Percentiles rank a stretch among this genome's conserved stretches.
phyloP scores from a whole-genome alignment of 176 grass and related monocot species.

The Cenchrus fungigraminus region DNA sequence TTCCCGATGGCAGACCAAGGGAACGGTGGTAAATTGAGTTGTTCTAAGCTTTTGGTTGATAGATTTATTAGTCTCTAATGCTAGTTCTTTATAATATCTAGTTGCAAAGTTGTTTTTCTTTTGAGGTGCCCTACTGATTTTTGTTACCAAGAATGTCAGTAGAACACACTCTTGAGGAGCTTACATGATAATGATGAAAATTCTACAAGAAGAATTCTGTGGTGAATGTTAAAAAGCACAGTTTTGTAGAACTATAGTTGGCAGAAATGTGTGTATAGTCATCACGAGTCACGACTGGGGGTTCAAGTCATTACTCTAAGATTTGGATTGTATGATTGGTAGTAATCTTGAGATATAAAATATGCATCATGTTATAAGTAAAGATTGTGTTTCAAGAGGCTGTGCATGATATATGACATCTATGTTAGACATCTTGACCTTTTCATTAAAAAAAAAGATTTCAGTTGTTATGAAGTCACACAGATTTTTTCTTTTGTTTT shows the following conservation, averaged over 20 bases:
- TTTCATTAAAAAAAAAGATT: not conserved
- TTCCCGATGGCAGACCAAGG: slow-evolving; percentile 84
- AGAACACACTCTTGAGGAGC: not conserved
- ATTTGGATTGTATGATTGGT: not conserved
- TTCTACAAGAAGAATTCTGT: not conserved
- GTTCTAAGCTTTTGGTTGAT: slow-evolving; percentile 25
- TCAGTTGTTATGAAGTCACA: not conserved
- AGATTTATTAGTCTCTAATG: slow-evolving; percentile 18
- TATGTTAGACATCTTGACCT: not conserved
- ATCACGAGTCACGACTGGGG: not conserved
- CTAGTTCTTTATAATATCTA: slow-evolving; percentile 37
- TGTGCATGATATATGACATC: not conserved
- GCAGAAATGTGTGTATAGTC: slow-evolving; percentile 11
- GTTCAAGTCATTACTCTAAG: not conserved
- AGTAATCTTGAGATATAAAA: not conserved
- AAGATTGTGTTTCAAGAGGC: not conserved
- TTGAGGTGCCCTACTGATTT: slow-evolving; percentile 28
- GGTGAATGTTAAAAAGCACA: slow-evolving; percentile 1
- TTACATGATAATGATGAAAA: slow-evolving; percentile 16
- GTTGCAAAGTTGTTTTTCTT: slow-evolving; percentile 28
- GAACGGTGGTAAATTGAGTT: slow-evolving; percentile 71
- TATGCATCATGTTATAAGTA: not conserved
- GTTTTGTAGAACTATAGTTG: slow-evolving; percentile 4
- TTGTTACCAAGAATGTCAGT: slow-evolving; percentile 14
- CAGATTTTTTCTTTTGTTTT: too few relatives aligned